These are phyloP conservation scores for Tephrocybe rancida DNA, from an alignment of 768 basidiomycete species.

Conservation along the genomic window DNA sequence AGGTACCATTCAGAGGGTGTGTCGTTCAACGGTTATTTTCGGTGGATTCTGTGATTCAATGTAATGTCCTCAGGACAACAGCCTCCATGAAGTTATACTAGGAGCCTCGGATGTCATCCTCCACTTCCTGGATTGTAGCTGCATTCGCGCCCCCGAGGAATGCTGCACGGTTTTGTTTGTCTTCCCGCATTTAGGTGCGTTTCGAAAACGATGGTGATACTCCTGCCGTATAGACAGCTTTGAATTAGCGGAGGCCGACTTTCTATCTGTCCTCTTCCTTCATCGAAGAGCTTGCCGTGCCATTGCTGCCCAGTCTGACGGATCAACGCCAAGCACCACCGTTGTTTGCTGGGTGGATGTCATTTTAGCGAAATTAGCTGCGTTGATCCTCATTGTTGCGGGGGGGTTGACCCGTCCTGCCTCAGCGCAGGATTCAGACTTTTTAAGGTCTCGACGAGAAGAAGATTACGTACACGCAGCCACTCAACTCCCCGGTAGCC, in stretches of 20 bases:
- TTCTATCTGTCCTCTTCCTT: slow-evolving; percentile 47
- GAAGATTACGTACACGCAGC: slow-evolving; percentile 60
- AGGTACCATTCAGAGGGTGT: slow-evolving; percentile 14
- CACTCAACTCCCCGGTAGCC: slow-evolving; percentile 66
- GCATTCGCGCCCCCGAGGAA: not conserved
- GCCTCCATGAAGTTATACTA: slow-evolving; percentile 18
- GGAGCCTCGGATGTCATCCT: slow-evolving; percentile 22
- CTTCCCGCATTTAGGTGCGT: slow-evolving; percentile 24
- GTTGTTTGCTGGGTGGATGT: slow-evolving; percentile 71
- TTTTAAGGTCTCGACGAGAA: slow-evolving; percentile 41
- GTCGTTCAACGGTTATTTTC: not conserved
- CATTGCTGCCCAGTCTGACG: slow-evolving; percentile 38
- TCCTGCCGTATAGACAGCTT: not conserved
- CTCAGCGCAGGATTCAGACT: slow-evolving; percentile 27
- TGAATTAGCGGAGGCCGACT: slow-evolving; percentile 28
- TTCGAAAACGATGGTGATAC: slow-evolving; percentile 18
- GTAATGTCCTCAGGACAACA: slow-evolving; percentile 14
- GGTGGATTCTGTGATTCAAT: not conserved
- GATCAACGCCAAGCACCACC: slow-evolving; percentile 23
- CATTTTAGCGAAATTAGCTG: slow-evolving; percentile 54
- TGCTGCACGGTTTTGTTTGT: slow-evolving; percentile 1
- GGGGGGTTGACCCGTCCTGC: slow-evolving; percentile 24
- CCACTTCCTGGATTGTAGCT: slow-evolving; percentile 18
- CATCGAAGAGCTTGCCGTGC: slow-evolving; percentile 51
- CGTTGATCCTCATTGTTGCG: slow-evolving; percentile 26